Evolutionary conservation across 2,329 filamentous ascomycete species (phyloP).

Genomic region (Penicillium sp.): DNA sequence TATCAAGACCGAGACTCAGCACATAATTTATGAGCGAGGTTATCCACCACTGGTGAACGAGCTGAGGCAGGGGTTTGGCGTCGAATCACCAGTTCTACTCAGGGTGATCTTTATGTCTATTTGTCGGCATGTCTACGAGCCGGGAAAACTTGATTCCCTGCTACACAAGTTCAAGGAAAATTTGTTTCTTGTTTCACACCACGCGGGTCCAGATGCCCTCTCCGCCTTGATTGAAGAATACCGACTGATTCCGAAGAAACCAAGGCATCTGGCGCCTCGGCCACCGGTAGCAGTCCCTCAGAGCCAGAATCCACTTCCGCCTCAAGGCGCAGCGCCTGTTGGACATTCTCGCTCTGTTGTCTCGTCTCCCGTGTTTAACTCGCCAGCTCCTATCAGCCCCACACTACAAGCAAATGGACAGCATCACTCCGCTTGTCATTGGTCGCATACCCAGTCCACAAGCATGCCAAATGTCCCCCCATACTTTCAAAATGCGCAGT

Average conservation of each 20-base stretch:
- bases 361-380: background rate
- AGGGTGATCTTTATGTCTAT: constrained; percentile 54
- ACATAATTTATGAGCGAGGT: constrained; percentile 34
- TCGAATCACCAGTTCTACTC: constrained; percentile 59
- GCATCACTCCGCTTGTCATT: background rate
- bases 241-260: constrained; percentile 13
- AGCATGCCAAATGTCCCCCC: background rate
- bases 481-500: background rate
- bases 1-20: constrained; percentile 20
- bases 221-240: constrained; percentile 7
- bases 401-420: background rate
- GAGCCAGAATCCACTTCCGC: background rate
- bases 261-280: constrained; percentile 18
- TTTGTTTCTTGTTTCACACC: background rate
- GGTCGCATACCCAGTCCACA: background rate
- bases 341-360: background rate
- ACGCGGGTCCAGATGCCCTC: background rate
- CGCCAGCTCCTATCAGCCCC: background rate
- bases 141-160: constrained; percentile 19
- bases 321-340: background rate
- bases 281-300: background rate
- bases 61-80: constrained; percentile 51
- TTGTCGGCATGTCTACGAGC: constrained; percentile 34
- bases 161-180: constrained; percentile 13
- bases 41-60: constrained; percentile 64